Evolutionary conservation across 2,329 filamentous ascomycete species (phyloP), one percentile per base, ranked within the genome.

Genomic region (Penicillium crustosum): DNA sequence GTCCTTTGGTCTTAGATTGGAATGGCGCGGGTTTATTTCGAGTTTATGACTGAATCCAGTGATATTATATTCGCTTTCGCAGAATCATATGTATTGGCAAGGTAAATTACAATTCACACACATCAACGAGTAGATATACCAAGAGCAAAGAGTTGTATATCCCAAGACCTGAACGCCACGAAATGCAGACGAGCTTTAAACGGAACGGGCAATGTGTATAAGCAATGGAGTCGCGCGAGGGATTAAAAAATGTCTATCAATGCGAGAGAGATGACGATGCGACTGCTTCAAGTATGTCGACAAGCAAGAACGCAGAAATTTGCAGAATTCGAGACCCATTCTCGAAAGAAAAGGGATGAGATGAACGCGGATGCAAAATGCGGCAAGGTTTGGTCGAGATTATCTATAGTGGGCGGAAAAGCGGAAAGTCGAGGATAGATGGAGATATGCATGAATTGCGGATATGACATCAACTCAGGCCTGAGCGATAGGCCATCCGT

Each of bases 401-500:
- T 8, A 54, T 41, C 6, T 41, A 27, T 43, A 23, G 23, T 6
- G 13, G 33, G 7, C 4, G 21, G 23, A 12, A 8, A 13, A 15
- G 17, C 15, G 41, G 15, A 19, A 33, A 35, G 7, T 15, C 39
- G 39, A 12, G 12, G 36, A 31, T 3, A 33, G 44, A 19, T 31
- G 2, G 27, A 27, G 21, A 38, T 54, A 56, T 48, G 35, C 45
- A 35, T 50, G 57, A 47, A 23, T 36, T 44, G 51, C 25, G 23
- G n/a, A 23, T 1, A 2, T 48, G 33, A 50, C 17, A 53, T 66
- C 39, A 50, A 13, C 52, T 66, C 39, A 67, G 25, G 61, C 54
- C 42, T 65, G 58, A 17, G 66, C 65, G 31, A 71, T 61, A 33
- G 71, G 71, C 71, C 71, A 73, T 39, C 71, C 71, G 42, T 72